Evolutionary conservation across 768 basidiomycete species (phyloP).

Genomic region (Hypholoma fasciculare): DNA sequence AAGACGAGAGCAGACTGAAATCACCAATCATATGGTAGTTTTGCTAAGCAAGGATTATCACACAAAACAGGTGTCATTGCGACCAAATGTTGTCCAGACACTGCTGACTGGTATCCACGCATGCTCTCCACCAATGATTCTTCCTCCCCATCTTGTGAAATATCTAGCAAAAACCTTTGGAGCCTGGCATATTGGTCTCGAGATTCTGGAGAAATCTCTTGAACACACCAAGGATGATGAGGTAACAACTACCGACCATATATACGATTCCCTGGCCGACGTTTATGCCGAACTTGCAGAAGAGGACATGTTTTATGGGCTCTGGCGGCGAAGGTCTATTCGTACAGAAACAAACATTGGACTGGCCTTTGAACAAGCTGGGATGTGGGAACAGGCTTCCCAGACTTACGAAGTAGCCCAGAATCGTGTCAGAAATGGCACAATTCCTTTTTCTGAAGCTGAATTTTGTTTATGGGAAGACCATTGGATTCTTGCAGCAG

Average conservation of each 20-base stretch:
- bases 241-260: conserved; percentile 72
- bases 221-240: conserved; percentile 83
- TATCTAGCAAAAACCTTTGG: conserved; percentile 96
- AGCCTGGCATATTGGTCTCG: conserved; percentile 91
- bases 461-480: conserved; percentile 99
- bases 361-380: conserved; percentile 91
- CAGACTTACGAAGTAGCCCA: conserved; percentile 90
- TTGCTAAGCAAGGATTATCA: conserved; percentile 94
- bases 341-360: conserved; percentile 88
- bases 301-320: conserved; percentile 95
- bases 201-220: conserved; percentile 80
- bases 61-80: conserved; percentile 80
- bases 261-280: conserved; percentile 90
- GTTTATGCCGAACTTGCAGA: conserved; percentile 95
- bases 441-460: conserved; percentile 87
- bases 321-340: conserved; percentile 91
- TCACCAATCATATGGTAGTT: conserved; percentile 87
- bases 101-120: conserved; percentile 81
- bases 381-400: conserved; percentile 94
- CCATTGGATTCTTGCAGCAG: conserved; percentile 94
- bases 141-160: conserved; percentile 94
- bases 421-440: conserved; percentile 75
- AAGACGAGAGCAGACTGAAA: conserved; percentile 83
- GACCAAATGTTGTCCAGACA: conserved; percentile 92
- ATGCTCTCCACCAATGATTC: conserved; percentile 83